These are phyloP conservation scores for Cryptosporidium bovis DNA, from an alignment of 169 alveolate species.

Conservation along the genomic window DNA sequence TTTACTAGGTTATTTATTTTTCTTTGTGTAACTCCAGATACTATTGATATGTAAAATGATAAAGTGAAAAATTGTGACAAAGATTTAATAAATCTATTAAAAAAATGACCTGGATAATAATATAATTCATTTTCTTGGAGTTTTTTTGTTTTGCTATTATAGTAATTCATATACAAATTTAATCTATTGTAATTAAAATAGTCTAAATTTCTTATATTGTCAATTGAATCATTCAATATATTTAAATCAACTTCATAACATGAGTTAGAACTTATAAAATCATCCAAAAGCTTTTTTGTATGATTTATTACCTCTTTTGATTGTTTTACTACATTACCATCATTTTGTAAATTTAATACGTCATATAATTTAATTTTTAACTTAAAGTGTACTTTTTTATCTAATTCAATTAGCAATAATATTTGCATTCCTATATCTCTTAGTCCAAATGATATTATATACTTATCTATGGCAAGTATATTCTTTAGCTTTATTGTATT, in stretches of 20 bases:
- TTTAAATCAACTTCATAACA: conserved; percentile 44
- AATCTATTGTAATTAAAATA: background rate
- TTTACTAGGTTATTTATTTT: conserved; percentile 7
- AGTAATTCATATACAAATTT: background rate
- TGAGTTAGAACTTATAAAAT: conserved; percentile 12
- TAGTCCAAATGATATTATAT: conserved; percentile 40
- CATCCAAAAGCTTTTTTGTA: conserved; percentile 4
- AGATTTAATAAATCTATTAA: conserved; percentile 32
- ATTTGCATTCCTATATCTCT: conserved; percentile 65
- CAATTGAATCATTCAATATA: background rate
- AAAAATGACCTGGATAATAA: conserved; percentile 59
- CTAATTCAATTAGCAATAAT: conserved; percentile 13
- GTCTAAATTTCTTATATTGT: background rate
- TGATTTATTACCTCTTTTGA: conserved; percentile 52
- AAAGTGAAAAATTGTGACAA: conserved; percentile 61
- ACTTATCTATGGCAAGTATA: conserved; percentile 6
- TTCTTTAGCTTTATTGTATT: conserved; percentile 37
- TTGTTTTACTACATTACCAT: conserved; percentile 29
- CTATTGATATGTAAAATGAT: conserved; percentile 65
- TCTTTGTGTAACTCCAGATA: conserved; percentile 72
- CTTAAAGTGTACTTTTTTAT: conserved; percentile 12
- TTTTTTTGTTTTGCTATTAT: background rate
- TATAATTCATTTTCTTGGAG: conserved; percentile 12
- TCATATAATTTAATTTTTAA: conserved; percentile 23
- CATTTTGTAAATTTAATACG: conserved; percentile 17